Evolutionary conservation across 768 basidiomycete genomes (phyloP), one percentile per base, ranked within the genome.

Genomic region (Calocybe cyanea): DNA sequence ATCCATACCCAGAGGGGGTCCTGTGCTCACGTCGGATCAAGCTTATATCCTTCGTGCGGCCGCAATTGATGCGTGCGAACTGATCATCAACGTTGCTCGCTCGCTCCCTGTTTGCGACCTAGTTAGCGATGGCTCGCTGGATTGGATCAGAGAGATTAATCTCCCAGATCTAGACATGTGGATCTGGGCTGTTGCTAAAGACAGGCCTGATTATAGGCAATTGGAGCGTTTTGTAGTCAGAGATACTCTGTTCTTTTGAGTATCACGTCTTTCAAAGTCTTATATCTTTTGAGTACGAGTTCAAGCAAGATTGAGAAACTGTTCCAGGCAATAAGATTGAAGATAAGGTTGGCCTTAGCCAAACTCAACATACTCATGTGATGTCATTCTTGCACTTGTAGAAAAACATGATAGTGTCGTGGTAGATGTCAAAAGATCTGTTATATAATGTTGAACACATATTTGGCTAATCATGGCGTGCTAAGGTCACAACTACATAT

Each of bases 181-280:
- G 87, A 61, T 92, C n/a, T 88, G 89, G 86, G 72, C 80, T 24
- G 76, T 87, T 4, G 87, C 86, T 30, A 91, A 92, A 59, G 87
- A 89, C 54, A 70, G 87, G 51, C 53, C 65, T 23, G 88, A 89
- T 61, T 90, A 89, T 57, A 69, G 85, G 41, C 64, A 64, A 39
- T 67, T 92, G 32, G 71, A 72, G 53, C 69, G 89, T 52, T 86
- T 91, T 57, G 83, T 76, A n/a, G 64, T 78, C 59, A 68, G 71
- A 45, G 68, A 81, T 49, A 87, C 87, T 0, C 67, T 77, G 32
- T 89, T 81, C 61, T 93, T 88, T 62, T 92, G 62, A 73, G 34
- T 11, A 33, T 33, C n/a, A n/a, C n/a, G n/a, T n/a, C n/a, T n/a
- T 10, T 31, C 19, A 32, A 34, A 2, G 25, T 13, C 20, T 14